These are phyloP conservation scores for Mycosphaerella sp. DNA, from an alignment of 2,329 filamentous ascomycete species.

Conservation along the genomic window DNA sequence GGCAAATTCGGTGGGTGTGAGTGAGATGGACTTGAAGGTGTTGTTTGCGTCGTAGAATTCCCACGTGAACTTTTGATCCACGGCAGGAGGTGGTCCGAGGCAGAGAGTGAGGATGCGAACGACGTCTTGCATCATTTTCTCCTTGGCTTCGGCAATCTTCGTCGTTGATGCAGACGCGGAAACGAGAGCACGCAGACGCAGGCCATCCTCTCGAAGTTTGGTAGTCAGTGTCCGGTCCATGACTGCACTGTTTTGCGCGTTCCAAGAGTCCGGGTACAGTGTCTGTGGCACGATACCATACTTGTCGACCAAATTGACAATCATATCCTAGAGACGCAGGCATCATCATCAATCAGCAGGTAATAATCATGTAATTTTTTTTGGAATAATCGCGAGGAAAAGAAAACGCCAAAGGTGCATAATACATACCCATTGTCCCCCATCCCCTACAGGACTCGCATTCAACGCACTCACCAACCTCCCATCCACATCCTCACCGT, in stretches of 20 bases:
- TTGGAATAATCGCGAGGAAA: not conserved
- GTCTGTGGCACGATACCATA: constrained; percentile 76
- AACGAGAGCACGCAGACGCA: constrained; percentile 60
- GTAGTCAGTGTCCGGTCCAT: constrained; percentile 72
- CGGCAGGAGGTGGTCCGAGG: constrained; percentile 69
- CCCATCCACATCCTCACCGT: constrained; percentile 59
- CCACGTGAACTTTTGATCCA: constrained; percentile 68
- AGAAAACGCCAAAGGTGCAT: too few species aligned
- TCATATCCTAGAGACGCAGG: constrained; percentile 57
- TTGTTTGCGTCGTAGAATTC: constrained; percentile 65
- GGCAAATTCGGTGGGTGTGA: constrained; percentile 66
- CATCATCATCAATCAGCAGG: constrained; percentile 40
- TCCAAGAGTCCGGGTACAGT: constrained; percentile 76
- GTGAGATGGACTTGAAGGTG: constrained; percentile 55
- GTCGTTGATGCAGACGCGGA: constrained; percentile 33
- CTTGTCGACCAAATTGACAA: constrained; percentile 75
- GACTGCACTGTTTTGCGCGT: constrained; percentile 61
- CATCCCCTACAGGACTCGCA: constrained; percentile 64
- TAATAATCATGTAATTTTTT: too few species aligned
- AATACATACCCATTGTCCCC: constrained; percentile 62
- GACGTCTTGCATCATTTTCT: constrained; percentile 71
- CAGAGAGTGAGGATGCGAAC: constrained; percentile 75
- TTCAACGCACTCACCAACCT: constrained; percentile 66
- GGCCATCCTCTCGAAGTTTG: constrained; percentile 77
- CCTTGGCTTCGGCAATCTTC: constrained; percentile 52